Conservation (phyloP, 2,329 filamentous ascomycete genomes). For the Aspergillus tamarii region DNA sequence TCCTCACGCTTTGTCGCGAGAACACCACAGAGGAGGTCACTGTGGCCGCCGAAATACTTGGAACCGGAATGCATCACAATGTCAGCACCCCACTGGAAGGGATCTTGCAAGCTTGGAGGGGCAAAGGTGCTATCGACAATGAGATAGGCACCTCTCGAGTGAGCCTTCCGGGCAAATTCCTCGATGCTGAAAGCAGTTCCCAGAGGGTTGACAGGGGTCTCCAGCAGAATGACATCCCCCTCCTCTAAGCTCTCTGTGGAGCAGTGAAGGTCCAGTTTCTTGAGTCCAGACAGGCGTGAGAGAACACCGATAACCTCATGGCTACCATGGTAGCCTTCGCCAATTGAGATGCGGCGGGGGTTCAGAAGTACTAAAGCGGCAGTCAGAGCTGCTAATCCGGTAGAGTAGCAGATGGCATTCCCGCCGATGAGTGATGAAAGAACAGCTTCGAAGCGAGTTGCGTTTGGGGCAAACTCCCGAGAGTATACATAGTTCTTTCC, state of each 20-base stretch:
- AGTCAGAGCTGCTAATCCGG: conserved; percentile 85
- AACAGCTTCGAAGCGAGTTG: conserved; percentile 81
- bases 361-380: conserved; percentile 80
- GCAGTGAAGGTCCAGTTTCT: conserved; percentile 73
- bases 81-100: conserved; percentile 80
- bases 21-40: conserved; percentile 88
- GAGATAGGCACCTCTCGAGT: conserved; percentile 71
- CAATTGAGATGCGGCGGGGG: conserved; percentile 79
- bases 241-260: conserved; percentile 65
- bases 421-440: conserved; percentile 69
- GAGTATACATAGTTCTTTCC: conserved; percentile 73
- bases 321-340: conserved; percentile 87
- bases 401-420: conserved; percentile 75
- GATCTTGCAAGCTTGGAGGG: conserved; percentile 85
- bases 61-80: conserved; percentile 90
- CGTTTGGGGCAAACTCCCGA: conserved; percentile 76
- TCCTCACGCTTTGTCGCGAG: conserved; percentile 64
- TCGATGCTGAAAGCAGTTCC: conserved; percentile 77
- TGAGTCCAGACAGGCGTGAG: conserved; percentile 72
- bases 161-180: conserved; percentile 72
- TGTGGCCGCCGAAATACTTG: conserved; percentile 96
- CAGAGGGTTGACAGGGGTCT: conserved; percentile 91
- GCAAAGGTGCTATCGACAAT: conserved; percentile 92
- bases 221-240: conserved; percentile 86
- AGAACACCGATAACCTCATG: conserved; percentile 81